phyloP scores from a whole-genome alignment of 2,329 filamentous ascomycete species.

The Epichloe baconii region DNA sequence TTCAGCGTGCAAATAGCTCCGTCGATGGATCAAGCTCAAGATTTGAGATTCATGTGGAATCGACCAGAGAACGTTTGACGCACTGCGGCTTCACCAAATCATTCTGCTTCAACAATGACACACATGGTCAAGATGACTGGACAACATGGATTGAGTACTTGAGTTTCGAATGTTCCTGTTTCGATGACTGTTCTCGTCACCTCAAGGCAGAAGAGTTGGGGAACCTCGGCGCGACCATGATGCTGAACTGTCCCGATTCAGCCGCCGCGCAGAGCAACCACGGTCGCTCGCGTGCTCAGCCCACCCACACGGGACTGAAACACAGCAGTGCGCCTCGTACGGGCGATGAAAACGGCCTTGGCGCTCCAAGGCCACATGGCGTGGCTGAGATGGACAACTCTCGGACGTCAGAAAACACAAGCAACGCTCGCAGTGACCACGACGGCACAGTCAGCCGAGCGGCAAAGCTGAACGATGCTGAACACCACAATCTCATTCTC shows the following conservation, averaged over 20 bases:
- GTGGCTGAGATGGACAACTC: neutral
- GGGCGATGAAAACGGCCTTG: neutral
- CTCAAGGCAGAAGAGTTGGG: neutral
- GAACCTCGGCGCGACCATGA: neutral
- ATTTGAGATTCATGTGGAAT: neutral
- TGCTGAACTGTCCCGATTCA: neutral
- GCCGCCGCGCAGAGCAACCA: neutral
- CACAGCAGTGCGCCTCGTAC: neutral
- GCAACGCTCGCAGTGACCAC: too few relatives aligned
- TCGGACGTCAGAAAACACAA: neutral
- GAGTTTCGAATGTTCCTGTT: slow-evolving; percentile 4
- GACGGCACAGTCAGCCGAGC: neutral
- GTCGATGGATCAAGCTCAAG: neutral
- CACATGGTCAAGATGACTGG: slow-evolving; percentile 2
- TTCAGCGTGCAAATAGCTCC: neutral
- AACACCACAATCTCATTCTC: slow-evolving; percentile 1
- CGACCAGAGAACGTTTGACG: neutral
- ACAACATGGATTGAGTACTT: slow-evolving; percentile 5
- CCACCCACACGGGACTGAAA: neutral
- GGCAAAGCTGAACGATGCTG: neutral
- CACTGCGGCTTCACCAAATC: slow-evolving; percentile 2
- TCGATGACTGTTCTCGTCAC: neutral
- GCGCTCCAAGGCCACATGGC: neutral
- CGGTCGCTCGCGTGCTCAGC: neutral
- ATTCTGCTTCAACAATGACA: slow-evolving; percentile 1